Percentiles rank a stretch among this genome's conserved stretches.
phyloP scores from a whole-genome alignment of 768 basidiomycete species.

The Tulasnella sp. region DNA sequence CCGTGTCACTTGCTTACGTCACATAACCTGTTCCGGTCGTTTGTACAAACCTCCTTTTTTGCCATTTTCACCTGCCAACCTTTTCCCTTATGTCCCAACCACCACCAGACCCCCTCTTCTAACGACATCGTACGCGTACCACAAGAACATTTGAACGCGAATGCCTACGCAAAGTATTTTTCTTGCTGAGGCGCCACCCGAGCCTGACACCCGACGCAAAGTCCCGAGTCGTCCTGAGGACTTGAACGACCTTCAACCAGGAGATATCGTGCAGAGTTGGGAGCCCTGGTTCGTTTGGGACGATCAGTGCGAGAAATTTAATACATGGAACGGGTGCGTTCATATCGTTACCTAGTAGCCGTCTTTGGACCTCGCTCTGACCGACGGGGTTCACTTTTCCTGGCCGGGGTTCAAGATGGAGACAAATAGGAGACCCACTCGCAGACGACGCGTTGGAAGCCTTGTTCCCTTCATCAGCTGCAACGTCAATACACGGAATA shows the following conservation, averaged over 20 bases:
- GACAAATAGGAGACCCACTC: constrained; percentile 10
- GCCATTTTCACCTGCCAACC: too few species aligned
- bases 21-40: too few species aligned
- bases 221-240: constrained; percentile 4
- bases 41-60: too few species aligned
- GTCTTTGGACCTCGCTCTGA: not conserved
- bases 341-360: not conserved
- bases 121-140: too few species aligned
- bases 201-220: not conserved
- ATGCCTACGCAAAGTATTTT: not conserved
- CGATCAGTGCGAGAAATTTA: constrained; percentile 5
- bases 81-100: too few species aligned
- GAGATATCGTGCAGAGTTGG: constrained; percentile 15
- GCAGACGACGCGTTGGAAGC: not conserved
- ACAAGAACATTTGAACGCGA: too few species aligned
- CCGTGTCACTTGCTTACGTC: too few species aligned
- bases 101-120: too few species aligned
- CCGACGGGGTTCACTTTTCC: not conserved
- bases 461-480: constrained; percentile 1
- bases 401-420: constrained; percentile 1
- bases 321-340: not conserved
- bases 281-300: constrained; percentile 16
- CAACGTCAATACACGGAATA: not conserved
- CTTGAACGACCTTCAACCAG: not conserved
- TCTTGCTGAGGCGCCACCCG: not conserved